These are phyloP conservation scores for Botrytis byssoidea DNA, from an alignment of 2,329 filamentous ascomycete species.

Conservation along the genomic window DNA sequence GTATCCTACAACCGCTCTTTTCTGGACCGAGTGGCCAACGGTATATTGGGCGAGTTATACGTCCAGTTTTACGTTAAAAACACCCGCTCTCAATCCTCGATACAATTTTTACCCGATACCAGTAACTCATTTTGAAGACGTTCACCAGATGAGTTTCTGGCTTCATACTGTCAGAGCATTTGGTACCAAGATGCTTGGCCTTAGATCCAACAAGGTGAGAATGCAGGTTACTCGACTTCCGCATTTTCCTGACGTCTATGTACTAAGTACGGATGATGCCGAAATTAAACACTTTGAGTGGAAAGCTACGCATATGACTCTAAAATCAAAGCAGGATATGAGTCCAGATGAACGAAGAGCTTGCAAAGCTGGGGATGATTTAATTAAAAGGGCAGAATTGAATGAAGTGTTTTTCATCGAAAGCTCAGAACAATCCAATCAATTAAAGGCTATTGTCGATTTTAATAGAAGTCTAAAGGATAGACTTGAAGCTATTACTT, in stretches of 20 bases:
- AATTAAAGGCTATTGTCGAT: neutral
- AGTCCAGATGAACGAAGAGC: neutral
- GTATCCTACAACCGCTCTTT: neutral
- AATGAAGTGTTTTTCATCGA: neutral
- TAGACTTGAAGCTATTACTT: neutral
- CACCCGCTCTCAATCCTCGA: neutral
- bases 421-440: neutral
- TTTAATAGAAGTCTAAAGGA: neutral
- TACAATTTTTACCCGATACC: conserved; percentile 6
- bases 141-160: conserved; percentile 10
- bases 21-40: conserved; percentile 8
- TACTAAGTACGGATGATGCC: neutral
- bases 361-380: neutral
- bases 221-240: neutral
- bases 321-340: conserved; percentile 7
- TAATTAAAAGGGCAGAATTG: conserved; percentile 1
- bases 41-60: neutral
- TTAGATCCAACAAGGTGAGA: neutral
- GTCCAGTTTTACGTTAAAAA: neutral
- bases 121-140: neutral
- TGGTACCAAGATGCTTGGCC: neutral
- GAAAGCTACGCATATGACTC: neutral
- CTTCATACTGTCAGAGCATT: neutral
- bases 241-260: too few relatives aligned
- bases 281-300: neutral